Conservation (phyloP, 2,329 filamentous ascomycete species). For the Alternaria burnsii region DNA sequence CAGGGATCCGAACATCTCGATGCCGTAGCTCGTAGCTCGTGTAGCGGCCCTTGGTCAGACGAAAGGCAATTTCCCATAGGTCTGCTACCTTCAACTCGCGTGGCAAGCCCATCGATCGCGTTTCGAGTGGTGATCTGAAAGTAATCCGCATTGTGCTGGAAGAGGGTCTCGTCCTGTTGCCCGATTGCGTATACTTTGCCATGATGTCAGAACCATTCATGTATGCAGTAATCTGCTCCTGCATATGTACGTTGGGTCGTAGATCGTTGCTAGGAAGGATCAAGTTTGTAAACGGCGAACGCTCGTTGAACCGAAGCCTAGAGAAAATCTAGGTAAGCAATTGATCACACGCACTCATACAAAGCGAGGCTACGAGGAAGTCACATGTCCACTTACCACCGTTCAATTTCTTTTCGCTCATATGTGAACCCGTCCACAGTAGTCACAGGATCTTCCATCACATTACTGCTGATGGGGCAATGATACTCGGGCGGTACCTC, state of each 20-base stretch:
- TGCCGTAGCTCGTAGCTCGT: neutral
- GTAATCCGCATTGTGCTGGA: neutral
- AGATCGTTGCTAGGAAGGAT: neutral
- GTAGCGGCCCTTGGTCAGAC: neutral
- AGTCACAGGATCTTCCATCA: slow-evolving; percentile 46
- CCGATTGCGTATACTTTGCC: neutral
- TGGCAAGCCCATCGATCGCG: neutral
- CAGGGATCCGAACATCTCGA: neutral
- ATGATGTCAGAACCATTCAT: neutral
- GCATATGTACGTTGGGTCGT: neutral
- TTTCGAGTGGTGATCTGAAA: neutral
- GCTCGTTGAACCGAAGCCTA: neutral
- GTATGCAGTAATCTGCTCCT: neutral
- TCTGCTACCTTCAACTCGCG: neutral
- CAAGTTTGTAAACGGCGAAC: neutral
- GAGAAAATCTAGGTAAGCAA: neutral
- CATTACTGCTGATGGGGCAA: slow-evolving; percentile 47
- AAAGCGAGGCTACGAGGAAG: neutral
- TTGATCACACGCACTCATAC: neutral
- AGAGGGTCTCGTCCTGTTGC: neutral
- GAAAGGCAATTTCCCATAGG: neutral
- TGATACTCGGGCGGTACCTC: slow-evolving; percentile 34
- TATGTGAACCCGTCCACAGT: slow-evolving; percentile 47
- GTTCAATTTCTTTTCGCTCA: slow-evolving; percentile 27
- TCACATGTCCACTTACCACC: neutral